Evolutionary conservation across 768 basidiomycete species (phyloP), one percentile per base, ranked within the genome.

Genomic region (Cystofilobasidium ferigula): DNA sequence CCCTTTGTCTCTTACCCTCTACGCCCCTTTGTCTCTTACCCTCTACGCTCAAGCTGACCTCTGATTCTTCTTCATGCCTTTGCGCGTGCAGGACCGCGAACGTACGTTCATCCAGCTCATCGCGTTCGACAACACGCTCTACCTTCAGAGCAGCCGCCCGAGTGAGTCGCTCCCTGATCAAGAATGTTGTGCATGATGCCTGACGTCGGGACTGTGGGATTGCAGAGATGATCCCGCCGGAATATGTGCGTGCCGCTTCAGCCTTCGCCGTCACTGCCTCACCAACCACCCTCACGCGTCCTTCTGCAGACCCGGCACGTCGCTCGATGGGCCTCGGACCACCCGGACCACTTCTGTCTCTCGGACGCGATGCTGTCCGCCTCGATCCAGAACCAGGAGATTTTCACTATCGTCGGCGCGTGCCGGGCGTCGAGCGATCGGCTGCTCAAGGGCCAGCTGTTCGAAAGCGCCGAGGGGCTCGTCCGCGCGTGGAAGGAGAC

Each of bases 301-400:
- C 14, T 53, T 51, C 40, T 1, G 16, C 51, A 54, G 51, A 54
- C 58, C 18, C 58, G 40, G 3, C 38, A 60, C 26, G 36, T 60
- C 12, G 4, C 36, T 3, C 40, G 36, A 14, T 40, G 36, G 40
- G 12, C 24, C 10, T 12, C 24, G 3, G 40, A 60, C 40, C 40
- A 30, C 45, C 26, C 63, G 3, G 35, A 64, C 3, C 40, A 56
- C n/a, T 62, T 59, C 38, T 69, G 69, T 26, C 32, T 62, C 14
- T 60, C 69, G 18, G 70, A 71, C 58, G 63, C 68, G 13, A 71
- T 71, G 70, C 62, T 69, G 18, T 63, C 69, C 0, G 59, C 66
- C 10, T 64, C 64, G 14, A 54, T 58, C 18, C n/a, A 26, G 20
- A 28, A 56, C 40, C 59, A 60, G 10, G 57, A 35, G 13, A 36